A percentile compares a stretch with the other conserved stretches of the same genome.
Evolutionary conservation across 768 basidiomycete genomes (phyloP).

Genomic region (Kwoniella shandongensis): DNA sequence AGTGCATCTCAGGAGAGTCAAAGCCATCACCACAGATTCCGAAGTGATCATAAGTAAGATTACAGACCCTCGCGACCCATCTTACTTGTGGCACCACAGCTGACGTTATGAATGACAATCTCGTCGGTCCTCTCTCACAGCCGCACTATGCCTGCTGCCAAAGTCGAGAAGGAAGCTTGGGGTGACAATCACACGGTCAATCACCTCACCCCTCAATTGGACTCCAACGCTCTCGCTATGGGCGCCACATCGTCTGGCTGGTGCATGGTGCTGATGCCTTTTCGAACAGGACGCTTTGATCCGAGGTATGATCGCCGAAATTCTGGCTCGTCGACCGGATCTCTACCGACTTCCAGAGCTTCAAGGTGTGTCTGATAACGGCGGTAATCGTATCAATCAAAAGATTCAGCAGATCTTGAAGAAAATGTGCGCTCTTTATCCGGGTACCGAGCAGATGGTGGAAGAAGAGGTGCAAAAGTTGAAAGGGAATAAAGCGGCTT

Average conservation of each 20-base stretch:
- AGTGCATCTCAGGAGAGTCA: too few relatives aligned
- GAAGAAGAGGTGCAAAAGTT: constrained; percentile 25
- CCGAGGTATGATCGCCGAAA: constrained; percentile 7
- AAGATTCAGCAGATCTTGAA: constrained; percentile 32
- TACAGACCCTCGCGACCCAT: too few relatives aligned
- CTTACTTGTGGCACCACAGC: too few relatives aligned
- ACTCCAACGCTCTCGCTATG: too few relatives aligned
- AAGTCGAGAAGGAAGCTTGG: constrained; percentile 14
- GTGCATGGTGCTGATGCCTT: background rate
- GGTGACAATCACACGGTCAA: constrained; percentile 18
- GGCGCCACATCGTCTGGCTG: too few relatives aligned
- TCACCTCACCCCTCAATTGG: too few relatives aligned
- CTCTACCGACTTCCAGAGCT: constrained; percentile 25
- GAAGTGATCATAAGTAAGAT: too few relatives aligned
- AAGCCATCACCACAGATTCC: too few relatives aligned
- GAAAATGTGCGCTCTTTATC: constrained; percentile 9
- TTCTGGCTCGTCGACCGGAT: constrained; percentile 6
- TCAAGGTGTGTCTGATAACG: constrained; percentile 20
- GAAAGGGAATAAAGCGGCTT: background rate
- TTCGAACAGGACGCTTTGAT: background rate
- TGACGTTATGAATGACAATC: too few relatives aligned
- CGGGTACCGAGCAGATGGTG: constrained; percentile 19
- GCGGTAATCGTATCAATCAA: constrained; percentile 37
- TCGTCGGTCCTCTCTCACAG: too few relatives aligned
- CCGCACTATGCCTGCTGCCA: constrained; percentile 1